Conservation (phyloP, 2,329 filamentous ascomycete species). For the Diaporthe capsici region DNA sequence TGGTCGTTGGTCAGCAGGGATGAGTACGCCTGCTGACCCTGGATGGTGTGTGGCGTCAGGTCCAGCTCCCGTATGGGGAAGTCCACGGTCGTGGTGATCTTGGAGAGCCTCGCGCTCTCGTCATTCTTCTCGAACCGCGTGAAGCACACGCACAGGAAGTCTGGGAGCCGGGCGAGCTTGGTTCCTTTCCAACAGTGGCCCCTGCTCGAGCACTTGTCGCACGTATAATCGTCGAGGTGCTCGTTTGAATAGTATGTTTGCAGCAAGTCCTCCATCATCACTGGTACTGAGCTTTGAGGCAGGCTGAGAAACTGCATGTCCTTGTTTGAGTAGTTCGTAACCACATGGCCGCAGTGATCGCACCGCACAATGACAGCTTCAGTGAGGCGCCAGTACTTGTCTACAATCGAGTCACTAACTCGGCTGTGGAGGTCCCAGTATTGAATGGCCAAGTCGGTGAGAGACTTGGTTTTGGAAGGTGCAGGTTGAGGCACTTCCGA, state of each 20-base stretch:
- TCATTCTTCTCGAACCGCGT: conserved; percentile 66
- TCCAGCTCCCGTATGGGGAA: conserved; percentile 83
- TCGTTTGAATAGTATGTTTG: conserved; percentile 79
- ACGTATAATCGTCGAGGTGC: conserved; percentile 77
- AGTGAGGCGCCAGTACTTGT: conserved; percentile 84
- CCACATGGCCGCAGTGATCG: conserved; percentile 67
- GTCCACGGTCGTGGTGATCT: conserved; percentile 79
- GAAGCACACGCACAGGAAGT: conserved; percentile 83
- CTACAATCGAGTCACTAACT: conserved; percentile 81
- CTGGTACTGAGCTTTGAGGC: conserved; percentile 45
- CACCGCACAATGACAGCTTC: conserved; percentile 81
- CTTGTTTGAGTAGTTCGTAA: conserved; percentile 59
- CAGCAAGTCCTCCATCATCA: conserved; percentile 73
- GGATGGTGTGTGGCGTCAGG: conserved; percentile 61
- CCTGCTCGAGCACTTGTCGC: conserved; percentile 79
- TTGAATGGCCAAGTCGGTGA: conserved; percentile 72
- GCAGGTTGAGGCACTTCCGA: conserved; percentile 44
- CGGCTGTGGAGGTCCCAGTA: conserved; percentile 82
- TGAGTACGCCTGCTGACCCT: conserved; percentile 49
- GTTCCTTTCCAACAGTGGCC: conserved; percentile 79
- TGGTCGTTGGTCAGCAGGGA: conserved; percentile 31
- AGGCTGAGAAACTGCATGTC: conserved; percentile 69
- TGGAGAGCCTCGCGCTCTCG: conserved; percentile 58
- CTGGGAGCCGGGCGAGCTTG: conserved; percentile 82
- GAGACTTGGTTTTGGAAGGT: conserved; percentile 44